Evolutionary conservation across 2,329 filamentous ascomycete genomes (phyloP).

Genomic region (Cryoendolithus antarcticus): DNA sequence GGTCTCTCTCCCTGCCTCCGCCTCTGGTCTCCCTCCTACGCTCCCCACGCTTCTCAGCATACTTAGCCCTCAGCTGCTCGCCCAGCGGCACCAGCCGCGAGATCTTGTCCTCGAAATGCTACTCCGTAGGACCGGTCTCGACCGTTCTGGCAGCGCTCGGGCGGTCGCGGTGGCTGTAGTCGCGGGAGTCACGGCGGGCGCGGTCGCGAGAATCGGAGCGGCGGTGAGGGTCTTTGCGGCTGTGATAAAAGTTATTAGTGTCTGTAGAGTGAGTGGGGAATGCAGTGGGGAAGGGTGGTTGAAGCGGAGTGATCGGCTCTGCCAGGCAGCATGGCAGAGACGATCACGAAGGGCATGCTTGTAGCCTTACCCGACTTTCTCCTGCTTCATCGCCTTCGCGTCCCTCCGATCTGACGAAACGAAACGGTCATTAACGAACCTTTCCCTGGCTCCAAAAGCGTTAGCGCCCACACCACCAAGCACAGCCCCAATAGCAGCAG

Average conservation of each 20-base stretch:
- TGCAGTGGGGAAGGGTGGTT: not conserved
- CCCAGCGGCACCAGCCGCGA: no score
- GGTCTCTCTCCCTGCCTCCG: no score
- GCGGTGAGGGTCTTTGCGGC: constrained; percentile 2
- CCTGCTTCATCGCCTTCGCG: constrained; percentile 3
- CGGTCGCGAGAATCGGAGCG: not conserved
- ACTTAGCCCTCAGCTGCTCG: no score
- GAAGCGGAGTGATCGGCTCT: not conserved
- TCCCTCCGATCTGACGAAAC: not conserved
- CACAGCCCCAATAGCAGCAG: constrained; percentile 15
- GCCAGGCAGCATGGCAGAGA: not conserved
- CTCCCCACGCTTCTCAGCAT: no score
- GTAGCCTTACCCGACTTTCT: not conserved
- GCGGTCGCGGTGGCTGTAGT: no score
- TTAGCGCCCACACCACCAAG: constrained; percentile 20
- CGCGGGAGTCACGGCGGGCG: not conserved
- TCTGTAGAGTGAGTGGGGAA: not conserved
- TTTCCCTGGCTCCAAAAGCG: constrained; percentile 18
- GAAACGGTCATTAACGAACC: constrained; percentile 11
- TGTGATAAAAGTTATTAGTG: not conserved
- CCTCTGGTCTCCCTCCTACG: no score
- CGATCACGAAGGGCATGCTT: not conserved
- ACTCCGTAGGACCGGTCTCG: no score
- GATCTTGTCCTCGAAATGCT: no score
- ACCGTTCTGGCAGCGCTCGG: no score